phyloP scores from a whole-genome alignment of 805 yeast genomes.

The Pichia ethanolica region DNA sequence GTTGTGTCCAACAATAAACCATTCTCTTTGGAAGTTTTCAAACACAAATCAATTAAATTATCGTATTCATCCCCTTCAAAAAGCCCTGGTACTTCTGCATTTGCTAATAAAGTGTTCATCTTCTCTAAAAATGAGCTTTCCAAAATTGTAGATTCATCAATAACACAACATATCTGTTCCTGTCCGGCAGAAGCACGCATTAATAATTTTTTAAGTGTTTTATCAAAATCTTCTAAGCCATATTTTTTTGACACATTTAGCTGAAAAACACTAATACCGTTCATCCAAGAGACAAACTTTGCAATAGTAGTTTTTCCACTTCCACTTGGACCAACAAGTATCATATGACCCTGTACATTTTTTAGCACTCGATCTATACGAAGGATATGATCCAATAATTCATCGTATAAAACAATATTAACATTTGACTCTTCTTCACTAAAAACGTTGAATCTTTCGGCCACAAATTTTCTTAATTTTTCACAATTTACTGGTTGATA shows the following conservation, averaged over 20 bases:
- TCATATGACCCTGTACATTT: constrained; percentile 86
- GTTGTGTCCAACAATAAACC: constrained; percentile 60
- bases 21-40: constrained; percentile 46
- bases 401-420: constrained; percentile 56
- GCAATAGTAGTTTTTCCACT: constrained; percentile 75
- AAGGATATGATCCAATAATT: constrained; percentile 64
- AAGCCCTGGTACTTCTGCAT: constrained; percentile 86
- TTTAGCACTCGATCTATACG: constrained; percentile 75
- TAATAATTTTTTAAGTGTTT: constrained; percentile 48
- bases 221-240: constrained; percentile 58
- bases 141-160: constrained; percentile 73
- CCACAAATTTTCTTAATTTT: constrained; percentile 47
- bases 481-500: constrained; percentile 48
- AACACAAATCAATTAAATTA: constrained; percentile 45
- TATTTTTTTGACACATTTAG: constrained; percentile 50
- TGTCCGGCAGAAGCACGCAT: constrained; percentile 44
- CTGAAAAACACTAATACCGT: constrained; percentile 58
- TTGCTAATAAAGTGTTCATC: constrained; percentile 89
- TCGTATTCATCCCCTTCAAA: constrained; percentile 68
- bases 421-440: constrained; percentile 70
- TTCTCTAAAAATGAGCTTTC: constrained; percentile 80
- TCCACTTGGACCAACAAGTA: constrained; percentile 74
- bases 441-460: constrained; percentile 59
- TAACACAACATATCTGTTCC: constrained; percentile 58
- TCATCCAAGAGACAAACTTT: constrained; percentile 86